Evolutionary conservation across 1,139 yeast species (phyloP).

Genomic region (Geotrichum fermentans): DNA sequence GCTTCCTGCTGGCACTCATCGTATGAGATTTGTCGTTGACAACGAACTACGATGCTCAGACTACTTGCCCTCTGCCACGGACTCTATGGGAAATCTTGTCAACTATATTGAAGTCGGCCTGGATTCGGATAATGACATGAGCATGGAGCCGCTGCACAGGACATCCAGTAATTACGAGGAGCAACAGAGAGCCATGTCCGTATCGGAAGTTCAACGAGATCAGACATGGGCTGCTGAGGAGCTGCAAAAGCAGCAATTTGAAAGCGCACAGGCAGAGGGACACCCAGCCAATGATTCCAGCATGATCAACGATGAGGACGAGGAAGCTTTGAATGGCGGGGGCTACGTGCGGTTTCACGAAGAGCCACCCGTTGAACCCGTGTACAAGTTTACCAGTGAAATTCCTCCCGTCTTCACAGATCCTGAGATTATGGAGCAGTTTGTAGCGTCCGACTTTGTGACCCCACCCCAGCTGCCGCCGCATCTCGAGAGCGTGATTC

Average conservation of each 20-base stretch:
- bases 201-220: background rate
- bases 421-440: conserved; percentile 41
- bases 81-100: conserved; percentile 92
- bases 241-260: background rate
- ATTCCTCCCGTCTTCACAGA: conserved; percentile 80
- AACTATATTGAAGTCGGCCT: conserved; percentile 84
- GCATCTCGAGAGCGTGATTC: conserved; percentile 77
- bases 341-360: conserved; percentile 22
- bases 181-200: conserved; percentile 11
- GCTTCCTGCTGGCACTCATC: conserved; percentile 80
- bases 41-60: conserved; percentile 72
- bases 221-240: background rate
- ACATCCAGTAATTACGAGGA: conserved; percentile 15
- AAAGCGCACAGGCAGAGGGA: background rate
- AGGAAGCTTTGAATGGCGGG: conserved; percentile 15
- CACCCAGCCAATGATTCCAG: conserved; percentile 7
- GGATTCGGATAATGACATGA: conserved; percentile 52
- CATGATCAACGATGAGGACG: conserved; percentile 18
- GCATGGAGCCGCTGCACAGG: conserved; percentile 20
- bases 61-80: conserved; percentile 89
- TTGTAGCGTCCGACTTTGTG: conserved; percentile 47
- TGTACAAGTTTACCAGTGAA: conserved; percentile 59
- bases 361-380: conserved; percentile 50
- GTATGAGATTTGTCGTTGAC: conserved; percentile 89
- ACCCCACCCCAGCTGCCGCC: conserved; percentile 92